phyloP scores from a whole-genome alignment of 1,284 basidiomycete genomes.

The Trichosporon faecale region DNA sequence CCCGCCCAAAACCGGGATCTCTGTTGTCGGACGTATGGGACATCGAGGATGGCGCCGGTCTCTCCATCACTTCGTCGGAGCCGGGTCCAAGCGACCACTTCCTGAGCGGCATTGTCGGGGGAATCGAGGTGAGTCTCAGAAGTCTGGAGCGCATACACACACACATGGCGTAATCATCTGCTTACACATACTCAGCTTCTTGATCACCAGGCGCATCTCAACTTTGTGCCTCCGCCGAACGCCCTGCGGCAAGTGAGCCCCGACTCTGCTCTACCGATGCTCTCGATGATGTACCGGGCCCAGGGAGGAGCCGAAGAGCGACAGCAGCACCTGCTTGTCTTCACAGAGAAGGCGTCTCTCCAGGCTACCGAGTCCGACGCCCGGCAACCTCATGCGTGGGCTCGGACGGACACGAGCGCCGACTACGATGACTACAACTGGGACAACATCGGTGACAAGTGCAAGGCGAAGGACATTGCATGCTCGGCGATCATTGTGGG shows the following conservation, averaged over 20 bases:
- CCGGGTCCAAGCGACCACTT: slow-evolving; percentile 26
- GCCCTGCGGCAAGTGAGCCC: slow-evolving; percentile 22
- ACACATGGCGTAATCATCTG: not conserved
- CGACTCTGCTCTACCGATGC: slow-evolving; percentile 21
- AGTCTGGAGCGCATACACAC: not conserved
- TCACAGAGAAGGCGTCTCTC: slow-evolving; percentile 24
- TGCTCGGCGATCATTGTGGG: slow-evolving; percentile 26
- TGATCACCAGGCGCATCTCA: slow-evolving; percentile 22
- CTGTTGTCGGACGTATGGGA: slow-evolving; percentile 27
- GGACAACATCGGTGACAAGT: slow-evolving; percentile 25
- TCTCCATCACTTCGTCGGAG: slow-evolving; percentile 24
- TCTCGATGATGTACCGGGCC: slow-evolving; percentile 20
- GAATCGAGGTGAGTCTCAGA: slow-evolving; percentile 26
- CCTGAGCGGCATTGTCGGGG: slow-evolving; percentile 24
- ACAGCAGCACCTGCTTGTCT: slow-evolving; percentile 25
- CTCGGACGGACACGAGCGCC: slow-evolving; percentile 19
- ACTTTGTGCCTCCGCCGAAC: slow-evolving; percentile 14
- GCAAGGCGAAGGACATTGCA: slow-evolving; percentile 22
- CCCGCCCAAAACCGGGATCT: slow-evolving; percentile 12
- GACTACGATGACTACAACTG: slow-evolving; percentile 26
- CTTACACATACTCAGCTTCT: slow-evolving; percentile 22
- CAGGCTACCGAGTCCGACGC: slow-evolving; percentile 23
- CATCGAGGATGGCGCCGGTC: slow-evolving; percentile 24
- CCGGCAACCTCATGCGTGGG: slow-evolving; percentile 16
- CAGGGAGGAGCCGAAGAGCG: slow-evolving; percentile 1